Conservation (phyloP, 164 flowering plant genomes). For the Kingdonia uniflora region DNA sequence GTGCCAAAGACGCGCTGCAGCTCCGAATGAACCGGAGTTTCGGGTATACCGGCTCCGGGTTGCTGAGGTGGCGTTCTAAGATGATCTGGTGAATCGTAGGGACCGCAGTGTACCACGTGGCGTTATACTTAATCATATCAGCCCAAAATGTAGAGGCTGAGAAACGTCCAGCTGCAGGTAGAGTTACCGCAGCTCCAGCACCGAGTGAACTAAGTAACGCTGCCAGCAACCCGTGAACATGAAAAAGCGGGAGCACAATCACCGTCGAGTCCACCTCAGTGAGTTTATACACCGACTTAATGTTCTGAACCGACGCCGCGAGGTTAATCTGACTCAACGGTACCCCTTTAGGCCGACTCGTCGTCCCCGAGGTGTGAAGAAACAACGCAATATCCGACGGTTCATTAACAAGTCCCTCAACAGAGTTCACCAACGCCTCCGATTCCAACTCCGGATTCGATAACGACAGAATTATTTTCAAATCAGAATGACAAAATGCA, state of each 20-base stretch:
- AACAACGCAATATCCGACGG: constrained; percentile 74
- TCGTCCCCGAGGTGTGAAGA: constrained; percentile 96
- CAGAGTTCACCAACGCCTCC: constrained; percentile 5
- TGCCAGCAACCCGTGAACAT: constrained; percentile 77
- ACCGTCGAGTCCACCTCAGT: constrained; percentile 76
- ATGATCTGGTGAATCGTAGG: constrained; percentile 95
- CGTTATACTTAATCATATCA: constrained; percentile 53
- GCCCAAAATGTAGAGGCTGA: constrained; percentile 88
- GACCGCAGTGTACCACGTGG: constrained; percentile 97
- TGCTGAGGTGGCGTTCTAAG: constrained; percentile 57
- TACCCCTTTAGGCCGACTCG: constrained; percentile 93
- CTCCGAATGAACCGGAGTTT: constrained; percentile 80
- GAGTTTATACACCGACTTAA: constrained; percentile 61
- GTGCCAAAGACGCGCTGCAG: constrained; percentile 85
- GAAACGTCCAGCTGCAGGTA: constrained; percentile 84
- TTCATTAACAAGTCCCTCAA: constrained; percentile 34
- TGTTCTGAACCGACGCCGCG: constrained; percentile 58
- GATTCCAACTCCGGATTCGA: constrained; percentile 14
- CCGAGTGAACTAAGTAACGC: constrained; percentile 63
- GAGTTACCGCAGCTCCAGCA: constrained; percentile 71
- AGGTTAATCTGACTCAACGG: constrained; percentile 76
- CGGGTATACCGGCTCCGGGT: constrained; percentile 61
- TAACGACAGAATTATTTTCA: constrained; percentile 18
- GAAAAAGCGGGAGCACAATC: constrained; percentile 82
- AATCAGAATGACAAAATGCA: constrained; percentile 18